Percentiles rank a stretch among this genome's conserved stretches.
Evolutionary conservation across 2,329 filamentous ascomycete species (phyloP).

Genomic region (Beauveria asiatica): DNA sequence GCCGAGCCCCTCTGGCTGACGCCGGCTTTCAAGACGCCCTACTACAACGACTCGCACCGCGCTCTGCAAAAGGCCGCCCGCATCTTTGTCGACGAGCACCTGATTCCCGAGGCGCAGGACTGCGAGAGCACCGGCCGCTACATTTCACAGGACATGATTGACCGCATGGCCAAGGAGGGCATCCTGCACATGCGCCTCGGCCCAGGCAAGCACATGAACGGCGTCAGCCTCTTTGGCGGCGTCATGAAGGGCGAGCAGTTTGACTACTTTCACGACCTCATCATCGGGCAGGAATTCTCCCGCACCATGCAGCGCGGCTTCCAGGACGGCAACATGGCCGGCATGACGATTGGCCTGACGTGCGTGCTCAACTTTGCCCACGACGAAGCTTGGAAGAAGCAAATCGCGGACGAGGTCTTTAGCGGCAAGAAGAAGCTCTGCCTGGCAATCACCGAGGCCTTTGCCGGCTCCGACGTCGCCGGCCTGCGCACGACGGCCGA

Average conservation of each 20-base stretch:
- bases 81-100: constrained; percentile 61
- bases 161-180: constrained; percentile 66
- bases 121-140: constrained; percentile 66
- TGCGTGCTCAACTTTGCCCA: constrained; percentile 73
- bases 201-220: constrained; percentile 73
- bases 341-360: constrained; percentile 75
- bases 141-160: constrained; percentile 64
- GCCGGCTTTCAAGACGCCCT: constrained; percentile 67
- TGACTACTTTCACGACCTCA: constrained; percentile 79
- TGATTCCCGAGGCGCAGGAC: constrained; percentile 66
- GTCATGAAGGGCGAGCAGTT: constrained; percentile 71
- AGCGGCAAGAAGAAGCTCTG: constrained; percentile 81
- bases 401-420: constrained; percentile 63
- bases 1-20: constrained; percentile 78
- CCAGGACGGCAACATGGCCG: constrained; percentile 79
- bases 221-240: constrained; percentile 58
- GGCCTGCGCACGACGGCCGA: constrained; percentile 69
- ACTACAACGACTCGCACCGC: constrained; percentile 69
- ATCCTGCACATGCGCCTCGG: constrained; percentile 76
- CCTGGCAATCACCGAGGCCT: constrained; percentile 80
- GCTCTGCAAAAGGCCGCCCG: constrained; percentile 61
- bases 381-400: constrained; percentile 56
- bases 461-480: constrained; percentile 73
- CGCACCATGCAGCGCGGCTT: constrained; percentile 69
- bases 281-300: constrained; percentile 64